Percentiles rank a stretch among this genome's conserved stretches.
Conservation (phyloP, 345 rosid species). For the Salix caprea region DNA sequence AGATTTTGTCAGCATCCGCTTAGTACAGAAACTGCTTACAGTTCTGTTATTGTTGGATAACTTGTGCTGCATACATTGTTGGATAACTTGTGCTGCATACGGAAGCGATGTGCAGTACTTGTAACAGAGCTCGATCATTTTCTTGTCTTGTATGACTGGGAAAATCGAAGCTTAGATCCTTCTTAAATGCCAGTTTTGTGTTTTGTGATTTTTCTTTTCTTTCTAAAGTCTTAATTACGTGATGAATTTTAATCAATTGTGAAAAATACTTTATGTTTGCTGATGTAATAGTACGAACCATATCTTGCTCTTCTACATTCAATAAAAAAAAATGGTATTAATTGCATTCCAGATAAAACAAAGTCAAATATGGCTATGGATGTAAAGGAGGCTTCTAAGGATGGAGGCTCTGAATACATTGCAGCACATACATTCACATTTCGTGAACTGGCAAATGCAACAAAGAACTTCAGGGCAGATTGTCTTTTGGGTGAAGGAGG, state of each 20-base stretch:
- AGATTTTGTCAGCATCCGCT: background rate
- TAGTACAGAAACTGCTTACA: background rate
- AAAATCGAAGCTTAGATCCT: conserved; percentile 3
- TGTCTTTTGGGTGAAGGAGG: conserved; percentile 90
- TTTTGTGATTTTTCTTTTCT: conserved; percentile 9
- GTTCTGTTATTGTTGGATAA: background rate
- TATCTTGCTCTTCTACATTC: background rate
- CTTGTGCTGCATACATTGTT: background rate
- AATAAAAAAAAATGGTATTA: background rate
- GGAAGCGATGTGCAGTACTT: background rate
- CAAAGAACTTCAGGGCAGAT: conserved; percentile 73
- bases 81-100: background rate
- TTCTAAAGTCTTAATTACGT: background rate
- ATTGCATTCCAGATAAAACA: conserved; percentile 34
- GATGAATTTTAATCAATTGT: background rate
- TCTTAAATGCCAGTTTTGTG: conserved; percentile 2
- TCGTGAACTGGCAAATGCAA: conserved; percentile 68
- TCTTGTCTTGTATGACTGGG: conserved; percentile 5
- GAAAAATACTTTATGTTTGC: conserved; percentile 7
- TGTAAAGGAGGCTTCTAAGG: conserved; percentile 41
- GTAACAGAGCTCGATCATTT: background rate
- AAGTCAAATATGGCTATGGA: conserved; percentile 34
- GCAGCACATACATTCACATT: conserved; percentile 72
- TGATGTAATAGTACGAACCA: background rate
- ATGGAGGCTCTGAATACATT: conserved; percentile 47